These are phyloP conservation scores for Cystobasidium onofrii DNA, from an alignment of 768 basidiomycete species.

Conservation along the genomic window DNA sequence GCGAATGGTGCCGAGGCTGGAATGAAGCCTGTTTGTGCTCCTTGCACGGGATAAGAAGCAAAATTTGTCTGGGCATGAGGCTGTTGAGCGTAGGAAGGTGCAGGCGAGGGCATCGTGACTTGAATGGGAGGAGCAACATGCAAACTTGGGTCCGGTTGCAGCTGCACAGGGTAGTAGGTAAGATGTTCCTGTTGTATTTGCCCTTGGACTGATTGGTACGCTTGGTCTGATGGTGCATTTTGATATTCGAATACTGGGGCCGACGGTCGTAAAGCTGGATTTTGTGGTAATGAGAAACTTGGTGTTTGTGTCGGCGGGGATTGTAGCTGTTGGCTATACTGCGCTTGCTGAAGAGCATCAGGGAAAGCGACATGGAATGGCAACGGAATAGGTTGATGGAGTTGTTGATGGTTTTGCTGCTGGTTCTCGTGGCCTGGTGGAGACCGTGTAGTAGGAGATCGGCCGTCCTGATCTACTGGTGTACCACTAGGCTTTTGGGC, in stretches of 20 bases:
- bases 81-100: background rate
- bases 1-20: background rate
- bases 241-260: conserved; percentile 24
- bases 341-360: background rate
- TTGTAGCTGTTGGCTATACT: background rate
- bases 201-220: background rate
- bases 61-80: background rate
- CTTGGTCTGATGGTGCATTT: background rate
- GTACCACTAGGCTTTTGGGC: background rate
- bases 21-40: background rate
- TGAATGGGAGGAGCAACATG: conserved; percentile 6
- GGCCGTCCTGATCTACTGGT: background rate
- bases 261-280: background rate
- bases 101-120: conserved; percentile 10
- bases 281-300: background rate
- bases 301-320: background rate
- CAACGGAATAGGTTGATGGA: background rate
- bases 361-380: background rate
- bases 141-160: background rate
- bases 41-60: background rate
- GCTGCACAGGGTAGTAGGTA: background rate
- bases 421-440: background rate
- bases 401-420: background rate
- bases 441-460: background rate
- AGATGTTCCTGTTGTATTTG: conserved; percentile 2